Evolutionary conservation across 306 rosid genomes (phyloP), one percentile per base, ranked within the genome.

Genomic region (Quercus bicolor): DNA sequence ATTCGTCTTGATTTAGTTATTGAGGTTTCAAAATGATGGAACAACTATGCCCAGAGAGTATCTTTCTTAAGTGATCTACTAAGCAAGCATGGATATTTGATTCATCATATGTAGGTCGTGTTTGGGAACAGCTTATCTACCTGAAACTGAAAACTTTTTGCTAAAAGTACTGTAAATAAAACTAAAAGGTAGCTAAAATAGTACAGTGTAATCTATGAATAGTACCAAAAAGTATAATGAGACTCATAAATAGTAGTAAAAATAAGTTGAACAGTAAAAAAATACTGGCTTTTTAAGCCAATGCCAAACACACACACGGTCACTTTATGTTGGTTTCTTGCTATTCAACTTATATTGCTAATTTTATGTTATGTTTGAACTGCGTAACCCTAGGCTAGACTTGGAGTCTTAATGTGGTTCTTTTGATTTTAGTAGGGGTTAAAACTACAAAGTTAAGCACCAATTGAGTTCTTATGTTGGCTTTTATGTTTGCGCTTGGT

Each of bases 161-260:
- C 0, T 28, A 0, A 28, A 28, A 28, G 31, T 28, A 28, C 31
- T 28, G 0, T 3, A 28, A 0, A 28, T 28, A 28, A 28, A 28
- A 28, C 31, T 28, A 28, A 28, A 28, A 28, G 0, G 31, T 28
- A 28, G 0, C 0, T 28, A 28, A 28, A 28, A 28, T 28, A 28
- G 0, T 28, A 28, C 0, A 28, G 4, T 28, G 31, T 28, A 28
- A 3, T 28, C 4, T 28, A 28, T 28, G 4, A 28, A 28, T 28
- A 28, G 31, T 28, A 28, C 0, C 4, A 28, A 28, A 28, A 28
- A 28, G 4, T 28, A 28, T 0, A 28, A 28, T 28, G 0, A 0
- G 0, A 28, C 31, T 0, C 31, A 28, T 28, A 0, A 28, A 28
- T 28, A 28, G 31, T 28, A 28, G 31, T 28, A 28, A 28, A 28